Evolutionary conservation across 2,329 filamentous ascomycete species (phyloP).

Genomic region (Calonectria montana): DNA sequence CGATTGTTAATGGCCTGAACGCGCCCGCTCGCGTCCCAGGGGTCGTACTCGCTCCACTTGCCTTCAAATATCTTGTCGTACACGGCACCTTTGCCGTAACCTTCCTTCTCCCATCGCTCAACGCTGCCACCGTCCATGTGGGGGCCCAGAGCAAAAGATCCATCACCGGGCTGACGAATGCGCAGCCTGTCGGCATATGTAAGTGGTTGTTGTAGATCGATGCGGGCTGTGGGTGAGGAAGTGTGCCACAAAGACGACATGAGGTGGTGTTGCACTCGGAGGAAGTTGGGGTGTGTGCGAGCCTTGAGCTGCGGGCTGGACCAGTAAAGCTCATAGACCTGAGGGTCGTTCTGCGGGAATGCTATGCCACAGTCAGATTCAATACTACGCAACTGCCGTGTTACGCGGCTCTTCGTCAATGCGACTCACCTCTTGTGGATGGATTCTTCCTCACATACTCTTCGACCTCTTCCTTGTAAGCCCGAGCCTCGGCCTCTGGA

Average conservation of each 20-base stretch:
- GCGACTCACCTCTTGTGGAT: slow-evolving; percentile 60
- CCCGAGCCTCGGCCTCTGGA: slow-evolving; percentile 69
- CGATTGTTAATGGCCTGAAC: slow-evolving; percentile 77
- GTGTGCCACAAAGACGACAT: slow-evolving; percentile 71
- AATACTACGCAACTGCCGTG: neutral
- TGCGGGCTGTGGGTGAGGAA: slow-evolving; percentile 58
- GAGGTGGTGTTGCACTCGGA: slow-evolving; percentile 70
- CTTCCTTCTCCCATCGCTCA: slow-evolving; percentile 78
- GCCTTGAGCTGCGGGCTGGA: slow-evolving; percentile 75
- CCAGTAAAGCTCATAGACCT: slow-evolving; percentile 84
- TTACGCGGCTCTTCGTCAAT: neutral
- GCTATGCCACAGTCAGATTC: slow-evolving; percentile 50
- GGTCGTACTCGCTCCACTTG: slow-evolving; percentile 83
- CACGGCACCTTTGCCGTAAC: slow-evolving; percentile 74
- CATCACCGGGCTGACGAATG: slow-evolving; percentile 78
- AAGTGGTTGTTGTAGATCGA: slow-evolving; percentile 67
- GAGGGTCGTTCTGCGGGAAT: slow-evolving; percentile 74
- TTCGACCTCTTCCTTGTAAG: slow-evolving; percentile 73
- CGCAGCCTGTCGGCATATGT: slow-evolving; percentile 78
- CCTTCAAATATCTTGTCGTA: slow-evolving; percentile 81
- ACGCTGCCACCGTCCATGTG: slow-evolving; percentile 81
- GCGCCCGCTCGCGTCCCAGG: slow-evolving; percentile 81
- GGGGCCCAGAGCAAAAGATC: slow-evolving; percentile 76
- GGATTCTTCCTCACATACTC: slow-evolving; percentile 75
- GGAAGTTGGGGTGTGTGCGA: slow-evolving; percentile 73